These are phyloP conservation scores for Arthroderma sp. DNA, from an alignment of 2,329 filamentous ascomycete genomes.

Conservation along the genomic window DNA sequence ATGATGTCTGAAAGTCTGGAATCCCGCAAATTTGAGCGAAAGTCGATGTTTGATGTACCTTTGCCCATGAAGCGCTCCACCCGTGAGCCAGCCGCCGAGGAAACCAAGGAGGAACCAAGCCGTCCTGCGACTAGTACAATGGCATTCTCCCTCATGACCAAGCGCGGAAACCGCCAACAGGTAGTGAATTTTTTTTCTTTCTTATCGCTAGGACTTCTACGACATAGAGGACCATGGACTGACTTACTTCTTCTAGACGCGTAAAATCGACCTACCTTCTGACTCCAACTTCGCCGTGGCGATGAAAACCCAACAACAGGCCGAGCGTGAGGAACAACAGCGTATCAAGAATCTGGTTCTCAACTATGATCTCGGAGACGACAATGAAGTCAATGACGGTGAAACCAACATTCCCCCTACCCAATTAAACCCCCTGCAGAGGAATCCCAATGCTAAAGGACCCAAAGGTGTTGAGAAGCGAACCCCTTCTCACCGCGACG, in stretches of 20 bases:
- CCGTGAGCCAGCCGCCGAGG: slow-evolving; percentile 42
- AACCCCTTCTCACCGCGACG: slow-evolving; percentile 26
- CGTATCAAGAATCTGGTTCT: slow-evolving; percentile 96
- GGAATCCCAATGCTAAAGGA: slow-evolving; percentile 23
- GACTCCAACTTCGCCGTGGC: slow-evolving; percentile 92
- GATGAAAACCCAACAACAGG: slow-evolving; percentile 90
- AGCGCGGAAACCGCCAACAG: slow-evolving; percentile 91
- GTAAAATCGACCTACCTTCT: slow-evolving; percentile 70
- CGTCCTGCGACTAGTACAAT: slow-evolving; percentile 49
- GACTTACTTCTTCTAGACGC: slow-evolving; percentile 49
- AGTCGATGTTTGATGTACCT: slow-evolving; percentile 89
- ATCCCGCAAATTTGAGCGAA: slow-evolving; percentile 89
- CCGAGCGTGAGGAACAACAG: slow-evolving; percentile 90
- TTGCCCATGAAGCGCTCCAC: slow-evolving; percentile 66
- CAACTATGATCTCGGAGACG: slow-evolving; percentile 85
- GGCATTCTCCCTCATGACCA: slow-evolving; percentile 92
- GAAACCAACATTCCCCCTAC: slow-evolving; percentile 30
- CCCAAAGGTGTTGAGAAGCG: slow-evolving; percentile 30
- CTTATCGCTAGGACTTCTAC: slow-evolving; percentile 3
- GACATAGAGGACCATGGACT: not conserved
- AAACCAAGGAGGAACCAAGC: slow-evolving; percentile 22
- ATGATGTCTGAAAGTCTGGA: slow-evolving; percentile 97
- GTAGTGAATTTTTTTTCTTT: slow-evolving; percentile 31
- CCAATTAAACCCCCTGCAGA: slow-evolving; percentile 13
- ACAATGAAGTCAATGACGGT: slow-evolving; percentile 68